Evolutionary conservation across 768 basidiomycete species (phyloP).

Genomic region (Infundibulicybe gibba): DNA sequence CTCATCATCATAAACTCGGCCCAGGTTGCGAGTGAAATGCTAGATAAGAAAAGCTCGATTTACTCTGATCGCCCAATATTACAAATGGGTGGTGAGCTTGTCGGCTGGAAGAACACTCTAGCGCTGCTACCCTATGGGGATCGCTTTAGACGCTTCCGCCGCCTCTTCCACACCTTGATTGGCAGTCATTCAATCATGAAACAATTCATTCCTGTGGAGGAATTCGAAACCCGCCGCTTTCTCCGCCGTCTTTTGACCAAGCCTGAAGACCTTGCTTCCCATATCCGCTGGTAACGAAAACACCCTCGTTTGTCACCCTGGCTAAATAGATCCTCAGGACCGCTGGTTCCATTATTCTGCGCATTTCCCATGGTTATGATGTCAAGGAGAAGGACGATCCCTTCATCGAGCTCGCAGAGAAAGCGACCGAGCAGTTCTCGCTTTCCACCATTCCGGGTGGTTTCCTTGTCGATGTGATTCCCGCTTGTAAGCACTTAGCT

Average conservation of each 20-base stretch:
- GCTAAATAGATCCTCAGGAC: slow-evolving; percentile 25
- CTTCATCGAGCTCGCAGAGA: slow-evolving; percentile 48
- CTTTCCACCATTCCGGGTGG: slow-evolving; percentile 48
- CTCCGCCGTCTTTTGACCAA: slow-evolving; percentile 43
- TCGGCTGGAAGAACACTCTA: slow-evolving; percentile 56
- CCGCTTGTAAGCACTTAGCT: slow-evolving; percentile 31
- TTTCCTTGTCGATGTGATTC: slow-evolving; percentile 49
- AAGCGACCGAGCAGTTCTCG: slow-evolving; percentile 52
- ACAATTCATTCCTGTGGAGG: slow-evolving; percentile 38
- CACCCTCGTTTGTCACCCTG: slow-evolving; percentile 5
- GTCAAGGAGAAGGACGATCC: slow-evolving; percentile 48
- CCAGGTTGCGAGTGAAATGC: slow-evolving; percentile 48
- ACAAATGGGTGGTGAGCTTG: slow-evolving; percentile 51
- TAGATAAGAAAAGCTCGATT: slow-evolving; percentile 63
- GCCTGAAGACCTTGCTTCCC: slow-evolving; percentile 39
- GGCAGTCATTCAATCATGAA: slow-evolving; percentile 39
- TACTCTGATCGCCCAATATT: slow-evolving; percentile 66
- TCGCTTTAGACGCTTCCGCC: slow-evolving; percentile 50
- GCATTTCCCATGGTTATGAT: slow-evolving; percentile 52
- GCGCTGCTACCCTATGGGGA: slow-evolving; percentile 56
- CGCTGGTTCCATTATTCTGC: slow-evolving; percentile 49
- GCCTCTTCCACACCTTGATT: slow-evolving; percentile 47
- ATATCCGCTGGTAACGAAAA: slow-evolving; percentile 43
- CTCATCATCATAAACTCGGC: slow-evolving; percentile 53
- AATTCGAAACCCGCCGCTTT: slow-evolving; percentile 45